A percentile compares a stretch with the other conserved stretches of the same genome.
These are phyloP conservation scores for Eucalyptus virginea DNA, from an alignment of 345 rosid genomes.

Conservation along the genomic window DNA sequence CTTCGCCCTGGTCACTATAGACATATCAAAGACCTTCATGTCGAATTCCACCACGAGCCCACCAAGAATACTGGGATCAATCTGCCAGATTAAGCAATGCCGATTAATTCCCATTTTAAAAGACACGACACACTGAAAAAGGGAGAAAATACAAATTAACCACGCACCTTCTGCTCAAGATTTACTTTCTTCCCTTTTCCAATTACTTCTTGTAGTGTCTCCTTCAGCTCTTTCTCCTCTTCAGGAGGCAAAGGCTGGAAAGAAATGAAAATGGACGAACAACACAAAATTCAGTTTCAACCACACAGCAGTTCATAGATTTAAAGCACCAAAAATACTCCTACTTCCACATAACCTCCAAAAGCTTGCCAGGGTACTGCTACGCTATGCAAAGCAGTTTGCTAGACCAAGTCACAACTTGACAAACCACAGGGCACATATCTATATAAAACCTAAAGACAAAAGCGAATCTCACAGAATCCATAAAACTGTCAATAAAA, in stretches of 20 bases:
- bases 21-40: slow-evolving; percentile 96
- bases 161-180: slow-evolving; percentile 73
- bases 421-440: background rate
- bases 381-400: background rate
- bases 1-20: slow-evolving; percentile 73
- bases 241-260: slow-evolving; percentile 71
- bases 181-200: slow-evolving; percentile 72
- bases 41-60: slow-evolving; percentile 78
- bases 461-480: background rate
- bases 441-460: background rate
- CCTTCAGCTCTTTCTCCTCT: slow-evolving; percentile 84
- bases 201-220: slow-evolving; percentile 61
- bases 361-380: background rate
- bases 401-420: background rate
- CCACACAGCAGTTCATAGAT: background rate
- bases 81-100: slow-evolving; percentile 21
- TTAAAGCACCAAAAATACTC: background rate
- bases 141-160: background rate
- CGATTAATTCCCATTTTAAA: background rate
- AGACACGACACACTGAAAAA: background rate
- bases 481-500: background rate
- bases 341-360: background rate
- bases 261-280: background rate
- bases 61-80: slow-evolving; percentile 87
- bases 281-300: background rate